Evolutionary conservation across 352 stramenopile genomes (phyloP), one percentile per base, ranked within the genome.

Genomic region (Globisporangium megalacanthum): DNA sequence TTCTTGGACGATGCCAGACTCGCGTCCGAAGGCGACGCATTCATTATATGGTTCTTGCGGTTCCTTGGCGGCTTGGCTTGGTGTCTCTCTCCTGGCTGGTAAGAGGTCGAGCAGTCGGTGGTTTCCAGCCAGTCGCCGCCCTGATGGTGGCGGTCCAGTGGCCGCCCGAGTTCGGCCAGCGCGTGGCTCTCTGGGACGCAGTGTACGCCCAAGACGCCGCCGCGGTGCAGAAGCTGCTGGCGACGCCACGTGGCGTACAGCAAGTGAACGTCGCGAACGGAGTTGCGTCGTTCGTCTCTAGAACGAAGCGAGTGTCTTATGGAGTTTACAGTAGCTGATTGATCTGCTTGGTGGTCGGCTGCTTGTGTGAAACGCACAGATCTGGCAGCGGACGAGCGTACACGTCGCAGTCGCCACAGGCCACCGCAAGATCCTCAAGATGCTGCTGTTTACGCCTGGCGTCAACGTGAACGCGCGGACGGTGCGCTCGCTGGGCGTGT

Each of bases 321-420:
- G n/a, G n/a, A n/a, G n/a, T n/a, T n/a, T 29, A 29, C 25, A 29
- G 25, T 29, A 33, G 9, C 37, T 52, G 17, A 29, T 29, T 29
- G 25, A 29, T 4, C 25, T 29, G 25, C 25, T 29, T 29, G 25
- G 25, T 29, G 25, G 25, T 29, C 25, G 37, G 37, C 7, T 44
- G 37, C 37, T 17, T 42, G 41, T 25, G 17, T 29, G 25, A 29
- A 29, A 46, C n/a, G 22, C 20, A 11, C 41, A 86, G 77, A 52
- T 88, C 17, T 85, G 77, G 73, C 77, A 79, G 58, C 66, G 81
- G 55, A 87, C 77, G 31, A 79, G 75, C 22, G 69, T 84, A 8
- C 77, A 89, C 56, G 46, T 87, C 4, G 76, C 69, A n/a, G 75
- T 86, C 17, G 54, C 55, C 10, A 74, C 72, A 31, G 75, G 73